phyloP scores from a whole-genome alignment of 2,329 filamentous ascomycete genomes.

The Xylariales sp. region DNA sequence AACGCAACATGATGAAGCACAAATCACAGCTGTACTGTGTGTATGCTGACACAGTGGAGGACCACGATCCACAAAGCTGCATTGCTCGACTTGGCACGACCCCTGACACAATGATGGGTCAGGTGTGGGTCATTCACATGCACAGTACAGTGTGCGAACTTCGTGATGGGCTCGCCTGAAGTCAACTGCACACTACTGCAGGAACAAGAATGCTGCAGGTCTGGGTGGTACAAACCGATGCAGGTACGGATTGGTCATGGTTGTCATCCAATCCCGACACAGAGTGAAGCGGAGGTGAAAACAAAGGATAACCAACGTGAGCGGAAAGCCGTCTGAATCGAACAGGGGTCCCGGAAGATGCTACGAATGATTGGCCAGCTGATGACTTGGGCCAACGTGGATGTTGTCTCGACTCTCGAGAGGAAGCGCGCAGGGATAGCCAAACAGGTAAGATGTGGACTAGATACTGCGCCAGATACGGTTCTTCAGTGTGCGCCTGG shows the following conservation, averaged over 20 bases:
- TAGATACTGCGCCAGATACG: background rate
- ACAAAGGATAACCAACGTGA: background rate
- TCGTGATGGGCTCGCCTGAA: conserved; percentile 10
- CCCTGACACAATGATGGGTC: no score
- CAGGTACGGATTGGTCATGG: background rate
- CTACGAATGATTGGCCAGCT: background rate
- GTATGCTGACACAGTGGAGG: no score
- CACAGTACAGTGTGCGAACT: background rate
- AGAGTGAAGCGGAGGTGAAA: conserved; percentile 12
- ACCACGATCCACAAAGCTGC: no score
- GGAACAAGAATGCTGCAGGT: conserved; percentile 13
- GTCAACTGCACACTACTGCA: conserved; percentile 16
- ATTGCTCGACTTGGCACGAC: no score
- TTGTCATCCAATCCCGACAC: conserved; percentile 16
- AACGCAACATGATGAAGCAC: no score
- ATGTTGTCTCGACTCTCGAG: conserved; percentile 1
- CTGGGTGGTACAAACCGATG: conserved; percentile 13
- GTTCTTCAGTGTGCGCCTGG: background rate
- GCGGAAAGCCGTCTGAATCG: background rate
- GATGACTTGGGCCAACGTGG: background rate
- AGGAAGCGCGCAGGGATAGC: conserved; percentile 5
- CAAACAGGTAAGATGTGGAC: conserved; percentile 4
- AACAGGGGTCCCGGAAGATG: background rate
- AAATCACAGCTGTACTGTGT: no score
- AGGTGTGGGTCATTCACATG: no score